These are phyloP conservation scores for Pichia sporocuriosa DNA, from an alignment of 805 yeast genomes.

Conservation along the genomic window DNA sequence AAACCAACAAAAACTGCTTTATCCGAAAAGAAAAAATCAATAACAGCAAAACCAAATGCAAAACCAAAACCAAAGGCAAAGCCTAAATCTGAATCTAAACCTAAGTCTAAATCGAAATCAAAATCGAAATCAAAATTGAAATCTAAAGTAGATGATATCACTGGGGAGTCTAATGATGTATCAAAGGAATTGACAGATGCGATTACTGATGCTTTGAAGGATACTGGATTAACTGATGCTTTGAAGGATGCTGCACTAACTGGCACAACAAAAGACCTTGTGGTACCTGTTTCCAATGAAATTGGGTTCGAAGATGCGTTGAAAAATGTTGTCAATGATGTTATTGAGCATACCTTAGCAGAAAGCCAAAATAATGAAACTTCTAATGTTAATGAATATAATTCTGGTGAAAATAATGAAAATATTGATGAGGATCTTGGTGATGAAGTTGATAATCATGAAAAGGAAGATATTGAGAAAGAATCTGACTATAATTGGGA, in stretches of 20 bases:
- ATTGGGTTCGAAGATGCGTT: constrained; percentile 46
- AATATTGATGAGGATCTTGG: too few relatives aligned
- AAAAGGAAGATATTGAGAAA: constrained; percentile 19
- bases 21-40: neutral
- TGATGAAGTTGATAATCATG: constrained; percentile 3
- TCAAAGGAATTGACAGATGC: constrained; percentile 19
- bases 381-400: constrained; percentile 11
- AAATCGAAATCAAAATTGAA: too few relatives aligned
- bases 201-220: constrained; percentile 13
- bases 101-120: too few relatives aligned
- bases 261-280: neutral
- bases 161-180: constrained; percentile 3
- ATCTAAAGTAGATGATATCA: too few relatives aligned
- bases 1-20: constrained; percentile 1
- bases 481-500: constrained; percentile 36
- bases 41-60: neutral
- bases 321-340: constrained; percentile 50
- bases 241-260: neutral
- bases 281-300: constrained; percentile 10
- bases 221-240: constrained; percentile 3
- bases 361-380: too few relatives aligned
- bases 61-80: too few relatives aligned
- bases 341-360: constrained; percentile 33
- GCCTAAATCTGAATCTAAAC: too few relatives aligned
- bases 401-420: neutral